Evolutionary conservation across 306 rosid species (phyloP).

Genomic region (Coriaria nepalensis): DNA sequence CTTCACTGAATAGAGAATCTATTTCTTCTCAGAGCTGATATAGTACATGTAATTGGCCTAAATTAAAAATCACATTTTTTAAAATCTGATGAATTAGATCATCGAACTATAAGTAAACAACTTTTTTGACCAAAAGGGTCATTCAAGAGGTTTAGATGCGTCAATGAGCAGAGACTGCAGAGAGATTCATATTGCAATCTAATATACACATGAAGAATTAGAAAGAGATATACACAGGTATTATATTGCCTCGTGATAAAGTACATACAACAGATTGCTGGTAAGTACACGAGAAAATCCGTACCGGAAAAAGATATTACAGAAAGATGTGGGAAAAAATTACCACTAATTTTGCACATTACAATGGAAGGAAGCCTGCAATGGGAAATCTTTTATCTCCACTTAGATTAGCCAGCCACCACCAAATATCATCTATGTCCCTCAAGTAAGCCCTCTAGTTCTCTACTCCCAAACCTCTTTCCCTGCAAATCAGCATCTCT

Average conservation of each 20-base stretch:
- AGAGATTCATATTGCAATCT: too few species aligned
- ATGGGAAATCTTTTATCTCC: conserved; percentile 12
- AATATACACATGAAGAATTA: conserved; percentile 50
- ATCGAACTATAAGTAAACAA: too few species aligned
- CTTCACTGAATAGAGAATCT: neutral
- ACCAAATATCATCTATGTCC: conserved; percentile 45
- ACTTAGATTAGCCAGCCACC: conserved; percentile 13
- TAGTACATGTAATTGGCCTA: too few species aligned
- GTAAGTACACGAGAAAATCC: conserved; percentile 31
- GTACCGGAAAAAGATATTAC: conserved; percentile 26
- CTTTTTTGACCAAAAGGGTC: too few species aligned
- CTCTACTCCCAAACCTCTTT: conserved; percentile 61
- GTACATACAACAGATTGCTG: conserved; percentile 39
- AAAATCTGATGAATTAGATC: too few species aligned
- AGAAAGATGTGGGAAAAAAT: conserved; percentile 26
- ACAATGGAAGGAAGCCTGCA: conserved; percentile 20
- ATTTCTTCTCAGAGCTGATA: too few species aligned
- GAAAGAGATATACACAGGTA: conserved; percentile 47
- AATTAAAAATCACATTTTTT: too few species aligned
- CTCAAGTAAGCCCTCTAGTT: conserved; percentile 52
- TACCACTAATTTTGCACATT: conserved; percentile 26
- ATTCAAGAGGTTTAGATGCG: too few species aligned
- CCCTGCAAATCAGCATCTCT: conserved; percentile 54
- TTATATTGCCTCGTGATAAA: conserved; percentile 39
- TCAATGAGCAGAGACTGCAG: too few species aligned